Base-by-base conservation (phyloP, 2,329 filamentous ascomycete species). In the Fusarium falciforme region DNA sequence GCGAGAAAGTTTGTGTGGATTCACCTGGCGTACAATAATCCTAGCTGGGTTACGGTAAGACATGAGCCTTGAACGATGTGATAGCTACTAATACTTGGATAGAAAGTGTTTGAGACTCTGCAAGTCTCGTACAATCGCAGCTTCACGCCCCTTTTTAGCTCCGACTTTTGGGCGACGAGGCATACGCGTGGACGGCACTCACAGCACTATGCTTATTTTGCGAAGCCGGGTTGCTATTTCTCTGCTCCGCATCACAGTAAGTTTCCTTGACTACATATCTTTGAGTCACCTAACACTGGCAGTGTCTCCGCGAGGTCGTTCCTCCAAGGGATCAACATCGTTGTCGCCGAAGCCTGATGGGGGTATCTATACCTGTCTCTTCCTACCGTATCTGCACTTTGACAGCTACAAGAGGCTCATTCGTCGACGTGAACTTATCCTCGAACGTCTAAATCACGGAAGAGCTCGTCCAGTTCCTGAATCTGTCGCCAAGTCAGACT, bases 351-450 rank as follows among this genome's bases (percentile, higher is more conserved):
- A 81, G 62, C 10, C 78, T 55, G 67, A 76, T 10, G 75, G 81
- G 17, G 73, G 82, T 42, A 75, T 79, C 38, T 86, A 85, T 61
- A 82, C 89, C 0, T 89, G 87, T 38, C 77, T 89, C 0, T 89
- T 88, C 66, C 79, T 91, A 1, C 89, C 89, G 0, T 91, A 92
- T 74, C 85, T 92, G 0, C 90, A 92, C 70, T 92, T 90, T 77
- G 90, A 92, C 73, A 90, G 89, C 0, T 92, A 92, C 76, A 84
- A 86, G 65, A 87, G 87, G 55, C 82, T 92, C 2, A 83, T 91
- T 11, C 84, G 85, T 40, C 86, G 90, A 1, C 87, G 90, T 0
- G 86, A 87, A 36, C 81, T 91, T 4, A 87, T 92, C 31, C 79
- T 85, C 17, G 82, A 87, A 20, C 84, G 90, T 7, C 78, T 89